Evolutionary conservation across 805 yeast genomes (phyloP), one percentile per base, ranked within the genome.

Genomic region (Candida tibetensis): DNA sequence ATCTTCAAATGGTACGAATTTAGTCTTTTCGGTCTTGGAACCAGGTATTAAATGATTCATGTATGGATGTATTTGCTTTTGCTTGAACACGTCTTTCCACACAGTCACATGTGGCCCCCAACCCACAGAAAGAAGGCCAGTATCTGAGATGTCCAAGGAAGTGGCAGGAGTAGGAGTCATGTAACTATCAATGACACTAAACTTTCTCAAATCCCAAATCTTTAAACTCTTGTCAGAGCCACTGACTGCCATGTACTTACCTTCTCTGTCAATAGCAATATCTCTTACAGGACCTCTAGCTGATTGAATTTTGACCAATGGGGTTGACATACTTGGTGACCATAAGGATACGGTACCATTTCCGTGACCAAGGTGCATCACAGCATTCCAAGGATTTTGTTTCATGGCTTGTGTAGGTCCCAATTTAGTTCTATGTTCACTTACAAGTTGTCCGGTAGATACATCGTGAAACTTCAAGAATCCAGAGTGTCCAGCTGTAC

Each of bases 91-190:
- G 59, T 90, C 95, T 57, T 91, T 90, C 97, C 98, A 93, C 2
- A 93, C 71, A 1, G 95, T 87, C 3, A 91, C 83, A 62, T 90
- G 96, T 0, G 97, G 90, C 5, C 97, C 97, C 87, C 96, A 87
- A 3, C 95, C 84, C n/a, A 87, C 88, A 1, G 93, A 79, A 23
- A 93, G 61, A 15, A 93, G 68, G 1, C 96, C 97, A 1, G 86
- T 74, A 59, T 91, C 98, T 2, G 96, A 88, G 27, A 90, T 81
- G 48, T 81, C 80, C 14, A 89, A 64, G 15, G 87, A 75, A 10
- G 80, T 69, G 0, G 95, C 95, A 2, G 96, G 96, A 0, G 96
- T 85, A 15, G 95, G 96, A 4, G 77, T 74, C 57, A 51, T 61
- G 52, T 84, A 83, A 2, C 86, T 64, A 52, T 85, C 91, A 22